Base-by-base conservation (phyloP, 257 asterid species). In the Haberlea rhodopensis region DNA sequence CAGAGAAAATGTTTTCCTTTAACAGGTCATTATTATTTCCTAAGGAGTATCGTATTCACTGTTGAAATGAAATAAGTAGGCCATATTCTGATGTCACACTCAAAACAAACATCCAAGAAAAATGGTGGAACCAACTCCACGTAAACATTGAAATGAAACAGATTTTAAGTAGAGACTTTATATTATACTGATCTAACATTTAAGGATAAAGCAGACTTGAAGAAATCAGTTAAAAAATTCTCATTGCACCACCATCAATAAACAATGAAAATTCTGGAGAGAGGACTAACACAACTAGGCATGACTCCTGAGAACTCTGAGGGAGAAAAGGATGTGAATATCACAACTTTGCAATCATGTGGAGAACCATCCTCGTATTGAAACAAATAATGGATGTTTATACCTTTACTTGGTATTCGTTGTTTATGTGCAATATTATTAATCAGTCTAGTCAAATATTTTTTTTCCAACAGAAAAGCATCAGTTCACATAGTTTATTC, bases 51-150 rank as follows among this genome's bases (percentile, higher is more conserved):
- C 43, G 0, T 8, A 62, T 45, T 45, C 67, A 51, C 46, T 37
- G 19, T 54, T 11, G 24, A 34, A 61, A 58, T 58, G 37, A 23
- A 43, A 70, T 53, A 45, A 69, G 54, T 29, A 23, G 22, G 26
- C 11, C 58, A 32, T 21, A 3, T 3, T 56, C 18, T 27, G 40
- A 24, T 27, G 51, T 32, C 45, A 10, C 19, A 18, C 29, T 43
- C 23, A 6, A 49, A 34, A 63, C 34, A 21, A 54, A 32, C 1
- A 29, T 18, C 20, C 6, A 18, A 19, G 26, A 15, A 60, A 20
- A 3, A 15, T 22, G 4, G 25, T 2, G 54, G 24, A 25, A 46
- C 20, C 58, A 65, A 24, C 20, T 24, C 24, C 7, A 8, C 56
- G 6, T 59, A 18, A 56, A 46, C 59, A 48, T 13, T 18, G 28